Conservation (phyloP, 495 filamentous ascomycete species). For the Tuber microsphaerosporum region DNA sequence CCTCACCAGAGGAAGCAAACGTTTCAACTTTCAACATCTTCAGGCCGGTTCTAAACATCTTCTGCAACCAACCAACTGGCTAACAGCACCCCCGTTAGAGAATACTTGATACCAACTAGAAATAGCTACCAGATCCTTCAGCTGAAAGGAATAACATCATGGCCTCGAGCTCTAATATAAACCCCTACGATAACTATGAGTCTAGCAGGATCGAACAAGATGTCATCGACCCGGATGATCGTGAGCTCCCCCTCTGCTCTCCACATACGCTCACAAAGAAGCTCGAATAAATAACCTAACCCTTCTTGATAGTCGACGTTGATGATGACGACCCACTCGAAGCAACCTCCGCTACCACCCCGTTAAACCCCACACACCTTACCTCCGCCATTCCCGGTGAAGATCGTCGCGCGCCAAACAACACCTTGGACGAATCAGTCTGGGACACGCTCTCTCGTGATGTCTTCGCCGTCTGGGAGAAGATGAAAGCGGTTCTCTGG, state of each 20-base stretch:
- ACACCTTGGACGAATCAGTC: conserved; percentile 94
- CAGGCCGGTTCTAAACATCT: conserved; percentile 2
- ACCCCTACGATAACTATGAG: conserved; percentile 33
- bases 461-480: conserved; percentile 86
- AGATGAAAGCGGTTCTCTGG: conserved; percentile 96
- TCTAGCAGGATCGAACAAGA: conserved; percentile 61
- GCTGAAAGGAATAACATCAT: conserved; percentile 10
- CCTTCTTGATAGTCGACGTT: conserved; percentile 55
- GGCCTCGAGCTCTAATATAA: conserved; percentile 26
- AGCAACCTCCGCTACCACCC: conserved; percentile 50
- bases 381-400: conserved; percentile 86
- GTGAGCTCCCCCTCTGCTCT: conserved; percentile 46
- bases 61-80: neutral
- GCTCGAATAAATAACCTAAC: conserved; percentile 4
- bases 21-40: neutral
- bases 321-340: conserved; percentile 87
- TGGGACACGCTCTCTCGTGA: conserved; percentile 93
- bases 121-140: neutral
- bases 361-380: conserved; percentile 58
- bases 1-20: conserved; percentile 12
- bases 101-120: neutral
- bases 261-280: neutral
- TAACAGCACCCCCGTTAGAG: neutral
- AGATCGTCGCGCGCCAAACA: conserved; percentile 82
- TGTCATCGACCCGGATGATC: conserved; percentile 90